Percentiles rank a stretch among this genome's conserved stretches.
phyloP scores from a whole-genome alignment of 495 filamentous ascomycete species.

The Extremus antarcticus region DNA sequence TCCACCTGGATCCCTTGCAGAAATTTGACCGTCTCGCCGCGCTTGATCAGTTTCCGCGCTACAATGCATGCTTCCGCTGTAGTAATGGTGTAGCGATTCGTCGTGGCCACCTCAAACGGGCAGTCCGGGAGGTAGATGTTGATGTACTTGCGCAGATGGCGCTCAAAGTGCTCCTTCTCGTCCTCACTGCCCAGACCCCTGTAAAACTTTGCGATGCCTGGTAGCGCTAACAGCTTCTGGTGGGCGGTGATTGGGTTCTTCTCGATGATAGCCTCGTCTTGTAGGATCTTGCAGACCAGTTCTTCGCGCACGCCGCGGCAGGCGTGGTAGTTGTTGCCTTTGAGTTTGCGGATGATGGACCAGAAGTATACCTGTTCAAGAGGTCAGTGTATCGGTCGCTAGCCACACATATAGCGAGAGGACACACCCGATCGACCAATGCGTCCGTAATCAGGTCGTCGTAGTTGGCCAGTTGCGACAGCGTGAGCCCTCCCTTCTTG shows the following conservation, averaged over 20 bases:
- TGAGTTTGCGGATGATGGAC: conserved; percentile 92
- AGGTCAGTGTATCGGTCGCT: not conserved
- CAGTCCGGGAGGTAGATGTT: conserved; percentile 87
- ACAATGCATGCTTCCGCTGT: conserved; percentile 78
- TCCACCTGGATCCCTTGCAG: conserved; percentile 78
- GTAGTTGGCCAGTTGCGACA: conserved; percentile 79
- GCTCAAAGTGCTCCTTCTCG: conserved; percentile 78
- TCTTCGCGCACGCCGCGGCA: conserved; percentile 73
- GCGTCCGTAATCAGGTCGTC: conserved; percentile 96
- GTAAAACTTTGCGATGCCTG: conserved; percentile 62
- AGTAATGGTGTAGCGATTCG: conserved; percentile 89
- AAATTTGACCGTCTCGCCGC: conserved; percentile 80
- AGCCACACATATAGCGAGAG: not conserved
- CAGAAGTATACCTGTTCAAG: conserved; percentile 72
- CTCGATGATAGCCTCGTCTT: conserved; percentile 60
- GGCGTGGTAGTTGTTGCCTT: conserved; percentile 64
- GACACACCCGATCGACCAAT: conserved; percentile 81
- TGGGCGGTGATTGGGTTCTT: conserved; percentile 63
- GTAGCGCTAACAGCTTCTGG: conserved; percentile 55
- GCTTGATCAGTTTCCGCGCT: conserved; percentile 65
- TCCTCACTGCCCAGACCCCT: conserved; percentile 55
- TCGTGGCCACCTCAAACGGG: conserved; percentile 86
- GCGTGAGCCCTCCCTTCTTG: conserved; percentile 62
- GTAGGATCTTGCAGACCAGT: conserved; percentile 66
- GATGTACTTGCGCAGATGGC: conserved; percentile 82